Conservation (phyloP, 345 rosid genomes). For the Aurinia saxatilis region DNA sequence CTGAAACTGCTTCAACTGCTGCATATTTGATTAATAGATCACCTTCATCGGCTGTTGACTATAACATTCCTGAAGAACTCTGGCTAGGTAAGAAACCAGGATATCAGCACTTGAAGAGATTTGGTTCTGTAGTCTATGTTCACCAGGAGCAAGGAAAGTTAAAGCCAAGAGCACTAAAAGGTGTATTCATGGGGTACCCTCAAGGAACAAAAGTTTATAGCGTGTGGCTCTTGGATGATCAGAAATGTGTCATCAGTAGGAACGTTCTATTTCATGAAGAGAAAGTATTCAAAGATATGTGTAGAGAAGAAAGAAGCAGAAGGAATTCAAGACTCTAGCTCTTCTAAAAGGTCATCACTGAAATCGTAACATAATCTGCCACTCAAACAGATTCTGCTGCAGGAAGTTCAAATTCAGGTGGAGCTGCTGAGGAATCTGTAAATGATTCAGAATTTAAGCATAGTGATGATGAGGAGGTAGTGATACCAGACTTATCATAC, state of each 20-base stretch:
- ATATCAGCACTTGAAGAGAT: background rate
- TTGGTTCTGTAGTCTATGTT: background rate
- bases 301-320: too few species aligned
- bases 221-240: accelerated
- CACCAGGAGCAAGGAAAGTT: background rate
- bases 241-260: background rate
- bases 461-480: too few species aligned
- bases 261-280: background rate
- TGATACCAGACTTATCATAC: too few species aligned
- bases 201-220: background rate
- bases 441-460: too few species aligned
- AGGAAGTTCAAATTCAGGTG: too few species aligned
- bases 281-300: accelerated
- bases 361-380: too few species aligned
- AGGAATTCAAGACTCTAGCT: too few species aligned
- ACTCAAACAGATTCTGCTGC: too few species aligned
- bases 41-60: background rate
- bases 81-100: background rate
- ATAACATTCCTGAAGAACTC: background rate
- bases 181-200: background rate
- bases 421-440: too few species aligned
- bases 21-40: background rate
- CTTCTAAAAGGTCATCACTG: too few species aligned
- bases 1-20: background rate
- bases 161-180: background rate